Conservation (phyloP, 192 early-diverging fungal genomes). For the Backusella tuberculispora region DNA sequence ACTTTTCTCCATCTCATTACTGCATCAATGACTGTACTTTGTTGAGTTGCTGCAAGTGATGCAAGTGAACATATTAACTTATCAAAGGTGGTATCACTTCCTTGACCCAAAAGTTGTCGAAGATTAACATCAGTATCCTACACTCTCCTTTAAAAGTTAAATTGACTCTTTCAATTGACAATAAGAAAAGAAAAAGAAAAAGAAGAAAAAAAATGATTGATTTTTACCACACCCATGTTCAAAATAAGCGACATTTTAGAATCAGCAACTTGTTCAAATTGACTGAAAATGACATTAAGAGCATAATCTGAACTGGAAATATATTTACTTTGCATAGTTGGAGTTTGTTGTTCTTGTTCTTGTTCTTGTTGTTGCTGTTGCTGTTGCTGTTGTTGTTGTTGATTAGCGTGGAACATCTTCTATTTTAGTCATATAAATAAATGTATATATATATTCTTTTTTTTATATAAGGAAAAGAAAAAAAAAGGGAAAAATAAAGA, state of each 20-base stretch:
- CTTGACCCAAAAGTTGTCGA: conserved; percentile 58
- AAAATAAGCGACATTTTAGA: conserved; percentile 55
- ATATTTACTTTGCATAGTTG: not conserved
- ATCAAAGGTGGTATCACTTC: conserved; percentile 82
- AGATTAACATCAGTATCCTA: conserved; percentile 74
- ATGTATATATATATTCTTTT: not conserved
- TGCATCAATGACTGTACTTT: conserved; percentile 82
- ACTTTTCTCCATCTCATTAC: conserved; percentile 78
- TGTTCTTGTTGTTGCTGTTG: not conserved
- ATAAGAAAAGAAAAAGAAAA: conserved; percentile 12
- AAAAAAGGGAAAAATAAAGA: not conserved
- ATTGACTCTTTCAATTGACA: not conserved
- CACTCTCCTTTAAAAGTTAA: not conserved
- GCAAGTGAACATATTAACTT: conserved; percentile 78
- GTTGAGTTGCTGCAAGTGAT: conserved; percentile 79
- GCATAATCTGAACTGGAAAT: conserved; percentile 56
- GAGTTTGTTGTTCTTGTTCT: not conserved
- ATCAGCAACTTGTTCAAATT: conserved; percentile 64
- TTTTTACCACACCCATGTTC: conserved; percentile 38
- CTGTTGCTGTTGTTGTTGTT: not conserved
- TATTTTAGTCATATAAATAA: not conserved
- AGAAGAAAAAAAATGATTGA: not conserved
- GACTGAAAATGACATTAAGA: conserved; percentile 55
- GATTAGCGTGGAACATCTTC: conserved; percentile 1
- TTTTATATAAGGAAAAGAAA: not conserved